Evolutionary conservation across 2,329 filamentous ascomycete species (phyloP), one percentile per base, ranked within the genome.

Genomic region (Fusarium citri): DNA sequence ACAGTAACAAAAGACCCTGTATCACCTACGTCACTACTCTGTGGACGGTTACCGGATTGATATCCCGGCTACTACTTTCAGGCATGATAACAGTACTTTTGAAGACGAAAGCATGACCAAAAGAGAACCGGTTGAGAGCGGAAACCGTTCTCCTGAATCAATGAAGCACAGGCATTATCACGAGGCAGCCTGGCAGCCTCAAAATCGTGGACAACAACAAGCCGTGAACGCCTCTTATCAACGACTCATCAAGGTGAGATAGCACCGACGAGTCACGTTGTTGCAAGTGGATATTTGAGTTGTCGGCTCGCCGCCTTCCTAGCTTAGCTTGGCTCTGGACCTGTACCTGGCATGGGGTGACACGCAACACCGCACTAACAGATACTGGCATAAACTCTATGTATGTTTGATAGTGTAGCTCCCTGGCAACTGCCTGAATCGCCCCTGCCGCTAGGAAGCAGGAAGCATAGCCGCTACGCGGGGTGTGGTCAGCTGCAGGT

Each of bases 241-340:
- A 62, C 71, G 64, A 66, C 61, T 72, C 72, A 74, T 74, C 72
- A 74, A 66, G 72, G 72, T 64, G 40, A 64, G 50, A 60, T 71
- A 65, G 55, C 28, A 48, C 14, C 50, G 56, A 59, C 45, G 57
- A 72, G 71, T 74, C 72, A 74, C 72, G 64, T 72, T 74, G 66
- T 72, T 67, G 64, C 45, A 51, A 55, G 68, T 71, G 68, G 68
- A 37, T 51, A 59, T 49, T 43, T 56, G 64, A 55, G 54, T 64
- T 66, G 43, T 43, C 61, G 61, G 61, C 63, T 47, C 61, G 63
- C 53, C 20, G 47, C 54, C 55, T 53, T 28, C 55, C 63, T 46
- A 57, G 57, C 28, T 43, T 56, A 49, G 63, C 45, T 58, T 60
- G 62, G 61, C 59, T 53, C 49, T 42, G 34, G 23, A 54, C 62